phyloP scores from a whole-genome alignment of 2,329 filamentous ascomycete species.

The Tolypocladium pustulatum region DNA sequence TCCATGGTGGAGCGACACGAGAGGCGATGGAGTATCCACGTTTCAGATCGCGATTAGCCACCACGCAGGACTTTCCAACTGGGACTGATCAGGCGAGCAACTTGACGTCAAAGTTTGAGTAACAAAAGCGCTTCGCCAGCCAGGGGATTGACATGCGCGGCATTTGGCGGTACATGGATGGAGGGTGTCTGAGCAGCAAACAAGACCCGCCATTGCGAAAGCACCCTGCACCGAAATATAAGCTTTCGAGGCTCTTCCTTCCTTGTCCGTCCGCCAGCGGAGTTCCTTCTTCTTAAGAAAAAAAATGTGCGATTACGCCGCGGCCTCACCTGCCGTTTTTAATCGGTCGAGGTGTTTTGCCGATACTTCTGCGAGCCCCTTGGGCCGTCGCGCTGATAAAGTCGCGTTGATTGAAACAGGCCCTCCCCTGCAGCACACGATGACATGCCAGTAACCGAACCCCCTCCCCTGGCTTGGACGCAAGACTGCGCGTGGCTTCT shows the following conservation, averaged over 20 bases:
- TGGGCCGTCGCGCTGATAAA: background rate
- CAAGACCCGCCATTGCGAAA: background rate
- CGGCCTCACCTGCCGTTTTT: background rate
- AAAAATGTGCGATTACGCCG: too few relatives aligned
- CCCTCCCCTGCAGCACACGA: background rate
- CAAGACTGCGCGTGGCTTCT: slow-evolving; percentile 4
- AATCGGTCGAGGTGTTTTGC: background rate
- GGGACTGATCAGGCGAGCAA: background rate
- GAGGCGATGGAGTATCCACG: background rate
- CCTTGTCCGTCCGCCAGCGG: background rate
- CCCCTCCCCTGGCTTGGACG: background rate
- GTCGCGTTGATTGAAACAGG: background rate
- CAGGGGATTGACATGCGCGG: background rate
- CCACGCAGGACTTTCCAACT: background rate
- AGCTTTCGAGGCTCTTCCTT: background rate
- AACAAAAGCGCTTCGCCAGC: background rate
- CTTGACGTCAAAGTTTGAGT: background rate
- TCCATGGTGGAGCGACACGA: background rate
- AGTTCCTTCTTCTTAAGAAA: too few relatives aligned
- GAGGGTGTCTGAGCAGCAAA: background rate
- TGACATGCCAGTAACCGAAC: background rate
- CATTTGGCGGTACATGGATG: background rate
- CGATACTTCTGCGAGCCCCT: background rate
- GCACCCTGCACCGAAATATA: background rate
- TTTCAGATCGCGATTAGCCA: slow-evolving; percentile 1